Evolutionary conservation across 495 filamentous ascomycete species (phyloP).

Genomic region (Xylaria sp.): DNA sequence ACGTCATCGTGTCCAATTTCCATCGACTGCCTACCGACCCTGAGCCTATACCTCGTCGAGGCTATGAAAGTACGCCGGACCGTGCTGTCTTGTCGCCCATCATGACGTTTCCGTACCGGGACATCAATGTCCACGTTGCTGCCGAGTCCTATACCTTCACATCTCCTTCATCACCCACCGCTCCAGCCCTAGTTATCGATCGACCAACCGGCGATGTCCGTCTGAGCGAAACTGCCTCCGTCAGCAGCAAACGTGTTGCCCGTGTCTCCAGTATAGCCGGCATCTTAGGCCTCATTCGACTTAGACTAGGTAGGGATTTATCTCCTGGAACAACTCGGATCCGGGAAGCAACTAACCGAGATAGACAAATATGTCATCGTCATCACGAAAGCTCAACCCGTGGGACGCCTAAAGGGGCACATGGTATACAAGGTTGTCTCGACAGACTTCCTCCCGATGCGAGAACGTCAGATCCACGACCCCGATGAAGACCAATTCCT

Average conservation of each 20-base stretch:
- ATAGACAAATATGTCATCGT: conserved; percentile 95
- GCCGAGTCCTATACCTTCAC: conserved; percentile 93
- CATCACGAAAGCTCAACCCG: conserved; percentile 91
- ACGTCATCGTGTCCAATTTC: neutral
- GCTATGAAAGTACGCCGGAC: conserved; percentile 35
- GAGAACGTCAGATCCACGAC: conserved; percentile 89
- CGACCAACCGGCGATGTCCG: conserved; percentile 92
- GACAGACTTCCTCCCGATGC: conserved; percentile 93
- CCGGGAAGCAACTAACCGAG: conserved; percentile 28
- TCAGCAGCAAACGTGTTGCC: conserved; percentile 80
- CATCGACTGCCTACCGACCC: neutral
- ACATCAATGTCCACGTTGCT: conserved; percentile 94
- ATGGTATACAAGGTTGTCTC: conserved; percentile 90
- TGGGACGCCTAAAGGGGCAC: conserved; percentile 89
- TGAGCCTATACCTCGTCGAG: neutral
- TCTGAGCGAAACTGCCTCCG: conserved; percentile 76
- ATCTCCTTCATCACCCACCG: conserved; percentile 89
- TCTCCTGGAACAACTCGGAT: conserved; percentile 1
- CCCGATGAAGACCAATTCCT: conserved; percentile 92
- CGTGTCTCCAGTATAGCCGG: conserved; percentile 80
- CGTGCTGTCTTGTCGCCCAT: conserved; percentile 25
- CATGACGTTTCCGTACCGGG: conserved; percentile 81
- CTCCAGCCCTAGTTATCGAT: conserved; percentile 85
- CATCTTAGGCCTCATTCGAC: conserved; percentile 87
- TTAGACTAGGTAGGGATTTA: conserved; percentile 77